These are phyloP conservation scores for Spathaspora girioi DNA, from an alignment of 805 yeast genomes.

Conservation along the genomic window DNA sequence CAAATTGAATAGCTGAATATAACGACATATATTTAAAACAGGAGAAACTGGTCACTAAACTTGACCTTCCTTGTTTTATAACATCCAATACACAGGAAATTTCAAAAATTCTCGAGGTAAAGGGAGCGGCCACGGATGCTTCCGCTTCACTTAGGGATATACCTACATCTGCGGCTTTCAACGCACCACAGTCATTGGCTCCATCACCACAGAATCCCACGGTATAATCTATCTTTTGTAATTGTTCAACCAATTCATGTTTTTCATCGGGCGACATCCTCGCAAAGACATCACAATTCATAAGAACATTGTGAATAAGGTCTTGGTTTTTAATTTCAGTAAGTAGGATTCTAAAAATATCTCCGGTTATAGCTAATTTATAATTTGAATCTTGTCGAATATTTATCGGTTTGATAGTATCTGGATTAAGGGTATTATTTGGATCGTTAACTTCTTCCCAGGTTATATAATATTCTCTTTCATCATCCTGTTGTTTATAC, in stretches of 20 bases:
- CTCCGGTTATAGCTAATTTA: constrained; percentile 87
- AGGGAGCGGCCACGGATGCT: constrained; percentile 98
- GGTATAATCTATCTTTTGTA: constrained; percentile 82
- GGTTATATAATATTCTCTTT: constrained; percentile 34
- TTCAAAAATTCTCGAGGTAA: constrained; percentile 86
- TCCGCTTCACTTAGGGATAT: constrained; percentile 95
- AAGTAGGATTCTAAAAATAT: constrained; percentile 75
- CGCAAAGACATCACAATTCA: constrained; percentile 79
- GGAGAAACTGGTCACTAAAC: constrained; percentile 90
- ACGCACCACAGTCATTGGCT: constrained; percentile 98
- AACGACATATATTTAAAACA: constrained; percentile 98
- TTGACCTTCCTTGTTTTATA: constrained; percentile 90
- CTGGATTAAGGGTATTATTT: constrained; percentile 54
- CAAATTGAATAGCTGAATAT: constrained; percentile 93
- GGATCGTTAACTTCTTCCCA: constrained; percentile 73
- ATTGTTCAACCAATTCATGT: constrained; percentile 86
- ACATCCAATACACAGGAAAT: constrained; percentile 91
- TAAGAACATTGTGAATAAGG: constrained; percentile 52
- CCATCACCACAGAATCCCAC: constrained; percentile 99
- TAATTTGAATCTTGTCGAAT: constrained; percentile 34
- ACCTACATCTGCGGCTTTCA: constrained; percentile 97
- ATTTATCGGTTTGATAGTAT: constrained; percentile 51
- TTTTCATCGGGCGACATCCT: constrained; percentile 99
- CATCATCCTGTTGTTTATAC: constrained; percentile 22
- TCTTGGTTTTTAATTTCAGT: constrained; percentile 44